Evolutionary conservation across 2,329 filamentous ascomycete genomes (phyloP), one percentile per base, ranked within the genome.

Genomic region (Xylaria sp.): DNA sequence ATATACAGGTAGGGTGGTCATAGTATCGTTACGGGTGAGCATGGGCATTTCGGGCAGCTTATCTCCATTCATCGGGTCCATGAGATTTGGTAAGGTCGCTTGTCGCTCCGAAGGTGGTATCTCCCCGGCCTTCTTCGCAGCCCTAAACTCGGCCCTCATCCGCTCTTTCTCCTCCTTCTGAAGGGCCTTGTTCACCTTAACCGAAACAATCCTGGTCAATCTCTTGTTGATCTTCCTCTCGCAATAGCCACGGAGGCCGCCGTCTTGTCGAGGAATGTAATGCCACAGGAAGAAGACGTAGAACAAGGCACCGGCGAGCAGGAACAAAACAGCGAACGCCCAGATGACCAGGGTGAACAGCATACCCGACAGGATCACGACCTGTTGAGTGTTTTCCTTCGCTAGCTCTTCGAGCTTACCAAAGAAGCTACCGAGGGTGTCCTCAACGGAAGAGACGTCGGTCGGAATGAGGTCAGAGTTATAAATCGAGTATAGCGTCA

Each of bases 261-360:
- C 91, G 66, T 97, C 92, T 9, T 85, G 79, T 34, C 83, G 82
- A 1, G 92, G 92, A 57, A 99, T 93, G 74, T 93, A 94, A 72
- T 94, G 90, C 83, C 90, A 96, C 5, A 99, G 81, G 72, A 96
- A 99, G 65, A 91, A 84, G 37, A 96, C 72, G 73, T 96, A 97
- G 56, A 96, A 86, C 1, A 95, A 65, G 19, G 86, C 76, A 0
- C 90, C 91, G 8, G 90, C 68, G n/a, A 93, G 75, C 46, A 97
- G 79, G 40, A 83, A 86, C 1, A 97, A 69, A 5, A 89, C 83
- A 0, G 89, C 89, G 63, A 97, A 86, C 13, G 92, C 80, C 93
- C 93, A 97, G 63, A 97, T 85, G 50, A 97, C 71, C 19, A 96
- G 72, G 2, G 93, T 97, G 74, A 96, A 97, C 59, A 92, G 76